Percentiles rank a stretch among this genome's conserved stretches.
phyloP scores from a whole-genome alignment of 2,329 filamentous ascomycete species.

The Tetracladium maxilliforme region DNA sequence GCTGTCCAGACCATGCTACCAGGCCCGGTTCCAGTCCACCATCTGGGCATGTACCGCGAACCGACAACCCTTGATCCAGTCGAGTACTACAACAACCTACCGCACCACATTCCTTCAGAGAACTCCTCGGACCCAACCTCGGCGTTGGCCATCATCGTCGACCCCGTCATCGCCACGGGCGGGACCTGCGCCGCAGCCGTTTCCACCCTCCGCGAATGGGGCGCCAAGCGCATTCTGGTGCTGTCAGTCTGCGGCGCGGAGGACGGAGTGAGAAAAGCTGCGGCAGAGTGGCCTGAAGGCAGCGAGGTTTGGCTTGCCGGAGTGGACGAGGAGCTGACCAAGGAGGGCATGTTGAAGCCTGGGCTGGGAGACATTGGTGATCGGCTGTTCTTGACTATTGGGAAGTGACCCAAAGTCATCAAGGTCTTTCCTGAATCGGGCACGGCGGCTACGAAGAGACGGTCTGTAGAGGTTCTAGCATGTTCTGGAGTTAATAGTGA shows the following conservation, averaged over 20 bases:
- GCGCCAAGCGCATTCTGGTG: slow-evolving; percentile 67
- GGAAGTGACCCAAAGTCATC: slow-evolving; percentile 62
- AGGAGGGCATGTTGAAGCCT: slow-evolving; percentile 79
- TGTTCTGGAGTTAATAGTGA: too few relatives aligned
- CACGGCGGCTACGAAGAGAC: too few relatives aligned
- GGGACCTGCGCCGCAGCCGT: slow-evolving; percentile 83
- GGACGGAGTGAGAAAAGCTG: slow-evolving; percentile 56
- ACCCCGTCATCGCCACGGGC: slow-evolving; percentile 88
- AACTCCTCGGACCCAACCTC: slow-evolving; percentile 17
- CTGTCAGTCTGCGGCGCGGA: slow-evolving; percentile 60
- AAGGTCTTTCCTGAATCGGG: slow-evolving; percentile 1
- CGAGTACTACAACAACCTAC: slow-evolving; percentile 96
- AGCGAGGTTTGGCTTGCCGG: slow-evolving; percentile 74
- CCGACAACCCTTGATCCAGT: slow-evolving; percentile 76
- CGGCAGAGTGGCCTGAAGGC: slow-evolving; percentile 62
- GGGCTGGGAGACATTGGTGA: slow-evolving; percentile 87
- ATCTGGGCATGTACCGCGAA: slow-evolving; percentile 89
- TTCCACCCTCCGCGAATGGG: slow-evolving; percentile 81
- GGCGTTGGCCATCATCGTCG: slow-evolving; percentile 67
- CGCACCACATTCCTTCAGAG: slow-evolving; percentile 42
- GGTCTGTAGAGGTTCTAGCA: too few relatives aligned
- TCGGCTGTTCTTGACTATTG: slow-evolving; percentile 74
- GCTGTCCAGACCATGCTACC: slow-evolving; percentile 76
- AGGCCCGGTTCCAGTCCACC: slow-evolving; percentile 66
- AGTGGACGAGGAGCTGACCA: slow-evolving; percentile 59